A percentile compares a stretch with the other conserved stretches of the same genome.
Evolutionary conservation across 208 protist genomes (phyloP).

Genomic region (Borovskyia barvae): DNA sequence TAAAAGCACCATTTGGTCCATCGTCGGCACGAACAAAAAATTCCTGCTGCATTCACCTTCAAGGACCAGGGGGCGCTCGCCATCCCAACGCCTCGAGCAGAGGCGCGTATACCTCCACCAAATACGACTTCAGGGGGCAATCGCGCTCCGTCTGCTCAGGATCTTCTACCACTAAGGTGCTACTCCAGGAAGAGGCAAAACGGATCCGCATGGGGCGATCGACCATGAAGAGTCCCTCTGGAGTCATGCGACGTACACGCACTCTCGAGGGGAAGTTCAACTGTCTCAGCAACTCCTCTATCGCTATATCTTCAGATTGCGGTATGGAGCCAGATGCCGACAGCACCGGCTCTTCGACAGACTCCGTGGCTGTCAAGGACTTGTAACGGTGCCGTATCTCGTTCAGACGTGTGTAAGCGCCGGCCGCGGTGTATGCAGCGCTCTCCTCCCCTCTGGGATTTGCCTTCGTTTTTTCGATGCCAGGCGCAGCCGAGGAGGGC

Average conservation of each 20-base stretch:
- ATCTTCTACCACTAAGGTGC: conserved; percentile 18
- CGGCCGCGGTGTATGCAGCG: not conserved
- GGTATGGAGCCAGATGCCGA: not conserved
- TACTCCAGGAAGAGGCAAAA: conserved; percentile 19
- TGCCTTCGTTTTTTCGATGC: no score
- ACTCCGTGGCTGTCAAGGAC: not conserved
- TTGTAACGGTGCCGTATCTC: not conserved
- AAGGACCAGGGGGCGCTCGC: not conserved
- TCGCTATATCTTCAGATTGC: conserved; percentile 12
- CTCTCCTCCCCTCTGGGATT: not conserved
- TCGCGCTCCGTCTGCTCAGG: conserved; percentile 9
- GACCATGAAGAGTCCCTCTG: conserved; percentile 1
- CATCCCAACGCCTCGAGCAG: conserved; percentile 14
- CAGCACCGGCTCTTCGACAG: not conserved
- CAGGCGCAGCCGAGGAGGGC: not conserved
- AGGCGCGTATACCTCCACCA: conserved; percentile 11
- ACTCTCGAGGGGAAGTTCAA: conserved; percentile 13
- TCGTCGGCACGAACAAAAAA: not conserved
- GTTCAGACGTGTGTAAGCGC: not conserved
- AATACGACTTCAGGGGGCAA: conserved; percentile 13
- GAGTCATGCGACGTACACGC: conserved; percentile 2
- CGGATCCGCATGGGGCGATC: conserved; percentile 14
- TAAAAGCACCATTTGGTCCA: no score
- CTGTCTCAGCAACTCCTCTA: conserved; percentile 2
- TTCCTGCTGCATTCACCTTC: not conserved